phyloP scores from a whole-genome alignment of 2,329 filamentous ascomycete genomes.

The Diaporthe velutina region DNA sequence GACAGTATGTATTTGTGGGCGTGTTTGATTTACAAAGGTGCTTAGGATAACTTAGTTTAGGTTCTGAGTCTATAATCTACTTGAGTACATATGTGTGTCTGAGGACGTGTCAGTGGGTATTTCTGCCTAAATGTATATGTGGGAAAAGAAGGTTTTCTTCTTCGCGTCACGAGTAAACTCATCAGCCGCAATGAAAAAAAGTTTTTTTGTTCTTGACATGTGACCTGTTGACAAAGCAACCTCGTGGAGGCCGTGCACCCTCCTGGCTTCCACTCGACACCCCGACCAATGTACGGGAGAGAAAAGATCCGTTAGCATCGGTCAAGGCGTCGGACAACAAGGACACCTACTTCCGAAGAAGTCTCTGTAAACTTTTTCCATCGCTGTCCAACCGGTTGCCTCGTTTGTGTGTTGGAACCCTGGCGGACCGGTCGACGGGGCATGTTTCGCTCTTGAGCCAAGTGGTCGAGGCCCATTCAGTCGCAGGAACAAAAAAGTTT shows the following conservation, averaged over 20 bases:
- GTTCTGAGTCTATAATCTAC: no score
- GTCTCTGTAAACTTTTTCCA: constrained; percentile 9
- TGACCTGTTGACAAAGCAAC: constrained; percentile 20
- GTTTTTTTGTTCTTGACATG: background rate
- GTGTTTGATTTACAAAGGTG: no score
- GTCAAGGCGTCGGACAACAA: constrained; percentile 9
- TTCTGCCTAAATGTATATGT: background rate
- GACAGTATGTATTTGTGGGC: no score
- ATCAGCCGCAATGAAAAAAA: constrained; percentile 18
- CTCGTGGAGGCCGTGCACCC: background rate
- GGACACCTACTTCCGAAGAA: background rate
- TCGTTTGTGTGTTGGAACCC: background rate
- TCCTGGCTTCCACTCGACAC: constrained; percentile 8
- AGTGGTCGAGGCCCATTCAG: constrained; percentile 2
- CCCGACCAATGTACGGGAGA: constrained; percentile 11
- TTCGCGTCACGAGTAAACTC: constrained; percentile 15
- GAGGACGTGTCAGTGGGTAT: background rate
- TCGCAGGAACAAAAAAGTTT: background rate
- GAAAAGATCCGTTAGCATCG: constrained; percentile 16
- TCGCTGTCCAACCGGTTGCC: constrained; percentile 1
- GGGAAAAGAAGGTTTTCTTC: background rate
- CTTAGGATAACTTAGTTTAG: no score
- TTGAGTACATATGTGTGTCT: no score
- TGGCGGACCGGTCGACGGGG: background rate
- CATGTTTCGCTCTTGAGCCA: constrained; percentile 12